Base-by-base conservation (phyloP, 345 rosid genomes). In the Gossypium mustelinum region DNA sequence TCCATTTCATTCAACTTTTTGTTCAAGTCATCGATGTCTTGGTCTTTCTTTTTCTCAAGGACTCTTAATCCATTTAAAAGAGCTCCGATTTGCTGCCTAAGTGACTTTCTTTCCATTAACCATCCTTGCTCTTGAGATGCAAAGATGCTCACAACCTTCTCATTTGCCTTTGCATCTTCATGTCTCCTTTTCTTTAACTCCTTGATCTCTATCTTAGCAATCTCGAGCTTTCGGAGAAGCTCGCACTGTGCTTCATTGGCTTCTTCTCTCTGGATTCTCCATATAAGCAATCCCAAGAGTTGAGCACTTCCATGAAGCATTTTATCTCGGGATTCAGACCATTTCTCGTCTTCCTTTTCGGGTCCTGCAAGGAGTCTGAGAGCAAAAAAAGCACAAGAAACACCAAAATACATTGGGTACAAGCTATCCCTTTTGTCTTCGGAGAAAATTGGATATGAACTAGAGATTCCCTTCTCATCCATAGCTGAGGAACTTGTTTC, bases 111-210 rank as follows among this genome's bases (percentile, higher is more conserved):
- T 71, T 93, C 97, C 20, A 54, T 77, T 22, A 93, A 81, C 99
- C 99, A 95, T 60, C 79, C 81, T 83, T 95, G 98, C 79, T 93
- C 97, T 54, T 89, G 97, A 4, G 91, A 85, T 3, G 99, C 96
- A 76, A 87, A 85, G 59, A 95, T 93, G 52, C 96, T 69, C 34
- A 91, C 97, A 66, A 90, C 98, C 73, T 91, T 95, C 90, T 95
- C 99, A 65, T 93, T 95, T 10, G 98, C 99, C 77, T 83, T 93
- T 7, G 94, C 98, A 73, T 91, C 98, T 84, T 89, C 96, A 0
- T 73, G 85, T 72, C 98, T 87, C 61, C 79, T 70, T 79, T 87
- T 86, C 87, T 86, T 88, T 72, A 93, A 71, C 84, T 82, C 90
- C 58, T 74, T 81, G 17, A 91, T 88, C 86, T 85, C 90, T 56